Evolutionary conservation across 345 rosid species (phyloP).

Genomic region (Gossypium thurberi): DNA sequence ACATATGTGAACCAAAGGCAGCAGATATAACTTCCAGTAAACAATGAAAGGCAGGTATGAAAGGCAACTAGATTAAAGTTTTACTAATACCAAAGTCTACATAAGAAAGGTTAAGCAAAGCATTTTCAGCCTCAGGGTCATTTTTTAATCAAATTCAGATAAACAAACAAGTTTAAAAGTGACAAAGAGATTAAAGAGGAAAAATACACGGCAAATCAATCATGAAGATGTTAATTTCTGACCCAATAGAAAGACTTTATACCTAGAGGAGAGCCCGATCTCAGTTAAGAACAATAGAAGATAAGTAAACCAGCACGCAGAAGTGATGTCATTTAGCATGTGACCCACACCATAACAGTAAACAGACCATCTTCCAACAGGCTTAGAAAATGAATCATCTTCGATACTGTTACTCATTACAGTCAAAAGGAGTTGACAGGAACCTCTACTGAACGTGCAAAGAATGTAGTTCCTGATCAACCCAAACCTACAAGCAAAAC

Average conservation of each 20-base stretch:
- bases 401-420: constrained; percentile 31
- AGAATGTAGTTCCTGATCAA: background rate
- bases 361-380: constrained; percentile 68
- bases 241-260: background rate
- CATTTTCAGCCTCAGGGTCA: background rate
- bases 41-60: too few species aligned
- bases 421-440: background rate
- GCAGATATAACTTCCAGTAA: background rate
- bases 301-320: constrained; percentile 97
- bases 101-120: background rate
- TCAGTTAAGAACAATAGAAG: constrained; percentile 79
- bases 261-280: constrained; percentile 86
- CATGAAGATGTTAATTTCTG: background rate
- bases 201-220: background rate
- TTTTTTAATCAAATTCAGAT: background rate
- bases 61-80: background rate
- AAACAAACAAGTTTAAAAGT: background rate
- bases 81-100: background rate
- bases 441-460: background rate
- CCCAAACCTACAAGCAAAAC: constrained; percentile 2
- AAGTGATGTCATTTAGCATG: constrained; percentile 94
- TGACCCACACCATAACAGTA: constrained; percentile 85
- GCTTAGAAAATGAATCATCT: constrained; percentile 42
- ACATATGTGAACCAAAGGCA: background rate
- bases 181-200: background rate